These are phyloP conservation scores for Daldinia sp. DNA, from an alignment of 2,329 filamentous ascomycete species.

Conservation along the genomic window DNA sequence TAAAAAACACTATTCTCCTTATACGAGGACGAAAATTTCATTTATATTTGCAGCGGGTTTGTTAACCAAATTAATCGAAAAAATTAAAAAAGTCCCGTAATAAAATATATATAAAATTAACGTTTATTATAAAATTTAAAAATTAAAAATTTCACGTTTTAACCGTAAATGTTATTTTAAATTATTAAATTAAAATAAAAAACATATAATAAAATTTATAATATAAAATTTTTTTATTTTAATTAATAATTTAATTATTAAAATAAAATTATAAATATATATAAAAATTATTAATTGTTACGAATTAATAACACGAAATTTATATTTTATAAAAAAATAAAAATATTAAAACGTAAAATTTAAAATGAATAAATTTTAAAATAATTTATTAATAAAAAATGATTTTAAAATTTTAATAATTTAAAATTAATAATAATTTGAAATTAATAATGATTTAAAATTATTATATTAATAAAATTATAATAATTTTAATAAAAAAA, in stretches of 20 bases:
- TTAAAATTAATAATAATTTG: too few species aligned
- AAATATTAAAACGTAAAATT: too few species aligned
- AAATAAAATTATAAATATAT: too few species aligned
- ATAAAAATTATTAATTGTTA: too few species aligned
- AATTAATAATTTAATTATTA: background rate
- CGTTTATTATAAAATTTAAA: background rate
- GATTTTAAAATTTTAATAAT: too few species aligned
- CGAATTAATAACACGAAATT: too few species aligned
- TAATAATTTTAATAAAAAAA: too few species aligned
- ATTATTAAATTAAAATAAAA: background rate
- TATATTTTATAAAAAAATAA: too few species aligned
- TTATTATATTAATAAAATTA: too few species aligned
- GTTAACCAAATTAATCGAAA: background rate
- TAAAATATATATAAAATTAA: background rate
- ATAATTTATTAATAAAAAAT: too few species aligned
- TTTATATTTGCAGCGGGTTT: background rate
- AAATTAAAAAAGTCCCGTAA: background rate
- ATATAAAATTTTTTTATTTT: background rate
- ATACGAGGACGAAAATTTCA: background rate
- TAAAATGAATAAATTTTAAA: too few species aligned
- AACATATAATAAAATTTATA: background rate
- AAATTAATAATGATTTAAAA: too few species aligned
- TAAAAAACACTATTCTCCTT: background rate
- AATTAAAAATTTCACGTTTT: background rate
- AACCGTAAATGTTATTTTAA: background rate